These are phyloP conservation scores for Capsicum rhomboideum DNA, from an alignment of 257 asterid species.

Conservation along the genomic window DNA sequence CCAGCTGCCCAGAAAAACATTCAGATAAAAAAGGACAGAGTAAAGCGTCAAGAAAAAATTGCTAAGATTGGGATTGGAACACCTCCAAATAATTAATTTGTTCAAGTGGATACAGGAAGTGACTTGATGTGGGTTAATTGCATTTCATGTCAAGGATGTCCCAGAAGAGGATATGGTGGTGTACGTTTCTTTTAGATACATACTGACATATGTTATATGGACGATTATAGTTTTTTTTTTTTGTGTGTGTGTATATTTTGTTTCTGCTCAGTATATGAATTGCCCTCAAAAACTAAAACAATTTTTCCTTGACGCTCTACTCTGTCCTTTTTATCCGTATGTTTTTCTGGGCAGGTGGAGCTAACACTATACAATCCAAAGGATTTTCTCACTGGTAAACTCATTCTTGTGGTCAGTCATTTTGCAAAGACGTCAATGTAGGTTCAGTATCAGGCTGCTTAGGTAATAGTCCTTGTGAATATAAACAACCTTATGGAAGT, in stretches of 20 bases:
- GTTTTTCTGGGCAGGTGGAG: constrained; percentile 51
- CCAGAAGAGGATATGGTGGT: constrained; percentile 79
- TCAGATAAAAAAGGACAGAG: background rate
- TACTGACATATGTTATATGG: background rate
- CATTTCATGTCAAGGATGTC: constrained; percentile 79
- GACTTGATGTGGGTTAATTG: constrained; percentile 97
- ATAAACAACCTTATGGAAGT: constrained; percentile 72
- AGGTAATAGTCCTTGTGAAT: constrained; percentile 62
- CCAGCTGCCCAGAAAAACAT: constrained; percentile 45
- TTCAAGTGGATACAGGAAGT: constrained; percentile 97
- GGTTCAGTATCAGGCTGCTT: constrained; percentile 51
- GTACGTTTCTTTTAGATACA: constrained; percentile 38
- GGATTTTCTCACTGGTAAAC: constrained; percentile 62
- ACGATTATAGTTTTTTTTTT: background rate
- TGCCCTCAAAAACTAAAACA: background rate
- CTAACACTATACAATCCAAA: constrained; percentile 69
- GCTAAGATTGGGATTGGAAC: constrained; percentile 94
- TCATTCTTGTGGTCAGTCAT: constrained; percentile 44
- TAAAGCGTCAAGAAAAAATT: background rate
- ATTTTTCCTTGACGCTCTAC: background rate
- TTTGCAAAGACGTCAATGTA: constrained; percentile 56
- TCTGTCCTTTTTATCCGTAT: background rate
- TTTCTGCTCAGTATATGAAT: background rate
- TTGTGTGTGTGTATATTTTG: background rate
- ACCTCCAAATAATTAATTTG: constrained; percentile 83